These are phyloP conservation scores for Durusdinium trenchii DNA, from an alignment of 73 alveolate genomes.

Conservation along the genomic window DNA sequence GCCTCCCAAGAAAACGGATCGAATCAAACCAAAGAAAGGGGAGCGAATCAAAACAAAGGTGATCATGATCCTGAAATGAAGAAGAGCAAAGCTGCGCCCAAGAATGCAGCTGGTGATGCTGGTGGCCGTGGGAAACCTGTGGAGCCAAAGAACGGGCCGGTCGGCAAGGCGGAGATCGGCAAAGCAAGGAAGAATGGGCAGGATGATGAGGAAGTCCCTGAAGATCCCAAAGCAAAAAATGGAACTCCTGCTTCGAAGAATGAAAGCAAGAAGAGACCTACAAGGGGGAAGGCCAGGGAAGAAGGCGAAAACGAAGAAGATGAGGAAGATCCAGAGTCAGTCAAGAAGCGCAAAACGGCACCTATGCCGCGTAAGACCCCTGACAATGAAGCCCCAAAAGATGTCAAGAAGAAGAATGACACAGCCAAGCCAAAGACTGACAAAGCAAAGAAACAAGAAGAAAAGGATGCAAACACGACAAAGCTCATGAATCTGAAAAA, in stretches of 20 bases:
- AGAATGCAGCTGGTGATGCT: no score
- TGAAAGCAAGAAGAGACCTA: neutral
- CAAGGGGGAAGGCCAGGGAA: neutral
- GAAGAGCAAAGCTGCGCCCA: neutral
- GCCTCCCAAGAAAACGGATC: no score
- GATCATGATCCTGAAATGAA: no score
- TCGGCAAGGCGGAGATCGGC: no score
- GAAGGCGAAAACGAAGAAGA: neutral
- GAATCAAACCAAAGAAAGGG: no score
- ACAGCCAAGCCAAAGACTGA: neutral
- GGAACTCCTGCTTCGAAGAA: neutral
- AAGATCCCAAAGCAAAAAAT: neutral
- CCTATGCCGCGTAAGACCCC: neutral
- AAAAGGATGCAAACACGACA: neutral
- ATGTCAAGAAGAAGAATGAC: neutral
- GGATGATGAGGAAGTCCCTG: neutral
- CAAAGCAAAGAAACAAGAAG: neutral
- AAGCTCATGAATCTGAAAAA: neutral
- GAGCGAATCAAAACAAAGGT: no score
- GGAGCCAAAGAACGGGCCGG: no score
- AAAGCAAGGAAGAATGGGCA: no score
- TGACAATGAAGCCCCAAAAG: neutral
- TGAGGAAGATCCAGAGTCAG: neutral
- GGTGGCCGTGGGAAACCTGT: no score
- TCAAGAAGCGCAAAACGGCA: neutral